A percentile compares a stretch with the other conserved stretches of the same genome.
phyloP scores from a whole-genome alignment of 2,329 filamentous ascomycete genomes.

The Colletotrichum sp. region DNA sequence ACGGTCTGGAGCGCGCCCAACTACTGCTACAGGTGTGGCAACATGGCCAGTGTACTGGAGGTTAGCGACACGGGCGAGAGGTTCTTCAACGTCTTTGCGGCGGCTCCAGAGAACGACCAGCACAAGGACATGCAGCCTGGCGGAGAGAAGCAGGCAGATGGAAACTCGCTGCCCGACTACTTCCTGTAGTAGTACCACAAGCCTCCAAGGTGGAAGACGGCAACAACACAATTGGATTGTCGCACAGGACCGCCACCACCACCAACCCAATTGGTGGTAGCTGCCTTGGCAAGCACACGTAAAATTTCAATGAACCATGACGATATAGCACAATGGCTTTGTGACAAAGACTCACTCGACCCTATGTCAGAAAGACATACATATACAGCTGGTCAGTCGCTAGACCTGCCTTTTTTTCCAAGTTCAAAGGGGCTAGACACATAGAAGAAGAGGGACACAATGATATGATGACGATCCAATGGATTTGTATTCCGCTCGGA shows the following conservation, averaged over 20 bases:
- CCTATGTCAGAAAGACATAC: not conserved
- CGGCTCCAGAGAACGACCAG: conserved; percentile 92
- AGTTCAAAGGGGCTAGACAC: not conserved
- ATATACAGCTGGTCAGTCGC: not conserved
- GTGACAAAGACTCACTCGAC: not conserved
- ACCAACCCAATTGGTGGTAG: not conserved
- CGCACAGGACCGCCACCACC: not conserved
- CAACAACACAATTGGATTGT: not conserved
- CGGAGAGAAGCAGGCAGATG: conserved; percentile 72
- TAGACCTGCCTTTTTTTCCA: not conserved
- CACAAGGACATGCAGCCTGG: conserved; percentile 82
- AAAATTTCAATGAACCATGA: not conserved
- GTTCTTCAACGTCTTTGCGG: conserved; percentile 98
- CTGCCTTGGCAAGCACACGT: not conserved
- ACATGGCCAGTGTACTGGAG: conserved; percentile 95
- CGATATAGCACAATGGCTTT: not conserved
- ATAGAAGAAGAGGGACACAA: not conserved
- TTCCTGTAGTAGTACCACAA: conserved; percentile 60
- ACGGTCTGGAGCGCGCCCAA: conserved; percentile 99
- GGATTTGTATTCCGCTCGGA: not conserved
- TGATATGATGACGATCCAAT: not conserved
- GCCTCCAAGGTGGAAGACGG: not conserved
- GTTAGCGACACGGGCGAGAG: conserved; percentile 92
- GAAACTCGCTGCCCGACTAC: conserved; percentile 70
- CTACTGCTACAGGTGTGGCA: conserved; percentile 94